A percentile compares a stretch with the other conserved stretches of the same genome.
These are phyloP conservation scores for Entomophthora muscae DNA, from an alignment of 371 early-diverging fungal species.

Conservation along the genomic window DNA sequence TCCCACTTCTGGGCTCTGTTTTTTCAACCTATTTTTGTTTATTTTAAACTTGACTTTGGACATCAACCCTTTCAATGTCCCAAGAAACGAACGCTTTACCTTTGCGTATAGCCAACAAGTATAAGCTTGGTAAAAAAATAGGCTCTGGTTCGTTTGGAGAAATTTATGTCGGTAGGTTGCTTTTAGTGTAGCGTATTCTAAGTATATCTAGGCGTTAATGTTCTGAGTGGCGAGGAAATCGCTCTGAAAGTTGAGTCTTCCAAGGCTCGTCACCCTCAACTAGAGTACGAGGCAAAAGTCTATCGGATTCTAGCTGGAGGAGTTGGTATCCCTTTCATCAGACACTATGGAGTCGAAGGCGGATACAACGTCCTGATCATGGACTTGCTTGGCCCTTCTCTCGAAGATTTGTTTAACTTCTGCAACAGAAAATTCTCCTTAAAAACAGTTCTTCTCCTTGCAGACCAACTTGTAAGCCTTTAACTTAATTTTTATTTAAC, in stretches of 20 bases:
- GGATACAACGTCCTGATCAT: conserved; percentile 97
- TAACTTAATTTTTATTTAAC: background rate
- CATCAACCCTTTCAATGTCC: background rate
- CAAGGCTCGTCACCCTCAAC: conserved; percentile 87
- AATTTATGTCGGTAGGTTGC: conserved; percentile 77
- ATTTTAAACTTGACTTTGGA: too few relatives aligned
- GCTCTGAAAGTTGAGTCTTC: conserved; percentile 91
- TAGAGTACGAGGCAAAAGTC: conserved; percentile 93
- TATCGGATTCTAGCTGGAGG: conserved; percentile 89
- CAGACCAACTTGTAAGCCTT: conserved; percentile 85
- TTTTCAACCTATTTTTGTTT: too few relatives aligned
- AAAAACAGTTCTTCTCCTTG: conserved; percentile 96
- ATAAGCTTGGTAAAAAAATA: conserved; percentile 90
- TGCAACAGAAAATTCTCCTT: conserved; percentile 93
- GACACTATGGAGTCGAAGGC: conserved; percentile 81
- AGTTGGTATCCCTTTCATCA: conserved; percentile 90
- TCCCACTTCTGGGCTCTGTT: too few relatives aligned
- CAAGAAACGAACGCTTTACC: background rate
- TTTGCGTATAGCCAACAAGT: conserved; percentile 59
- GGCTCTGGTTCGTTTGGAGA: conserved; percentile 99
- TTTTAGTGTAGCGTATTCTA: background rate
- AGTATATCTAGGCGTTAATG: conserved; percentile 52
- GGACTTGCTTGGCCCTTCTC: conserved; percentile 95
- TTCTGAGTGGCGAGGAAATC: conserved; percentile 87
- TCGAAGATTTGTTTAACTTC: conserved; percentile 98